Evolutionary conservation across 2,329 filamentous ascomycete species (phyloP), one percentile per base, ranked within the genome.

Genomic region (Botrytis byssoidea): DNA sequence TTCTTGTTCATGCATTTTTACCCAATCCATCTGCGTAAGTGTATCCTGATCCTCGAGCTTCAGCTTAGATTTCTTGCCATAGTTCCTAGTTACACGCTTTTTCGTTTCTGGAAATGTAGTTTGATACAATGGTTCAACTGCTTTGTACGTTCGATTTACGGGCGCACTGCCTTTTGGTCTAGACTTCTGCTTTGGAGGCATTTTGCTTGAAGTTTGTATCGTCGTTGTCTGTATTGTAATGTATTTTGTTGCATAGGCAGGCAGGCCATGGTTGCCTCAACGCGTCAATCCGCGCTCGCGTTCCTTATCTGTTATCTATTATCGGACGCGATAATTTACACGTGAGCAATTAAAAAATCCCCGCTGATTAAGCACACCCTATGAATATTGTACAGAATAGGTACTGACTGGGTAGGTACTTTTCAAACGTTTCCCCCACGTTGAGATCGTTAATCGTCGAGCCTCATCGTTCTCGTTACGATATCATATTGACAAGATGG

Each of bases 1-100:
- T 32, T 67, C 65, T 37, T n/a, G 55, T 57, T 67, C 70, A 46
- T 67, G 46, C 44, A 77, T 51, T 57, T 68, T 74, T 25, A 79
- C 67, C 51, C 74, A 77, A 51, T 76, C 78, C 74, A 81, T 80
- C 72, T 81, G 79, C 35, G 79, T 81, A 29, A 81, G 77, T 2
- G 79, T 81, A 64, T 80, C 77, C 48, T 76, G 72, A 48, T 75
- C 78, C 35, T 75, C 57, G 18, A 78, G 60, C 63, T 71, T 70
- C n/a, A 70, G 40, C 22, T 72, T 67, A 12, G 73, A 57, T 61
- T 77, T 71, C 66, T 77, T 80, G 16, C 78, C 78, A 77, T 79
- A 79, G 8, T 74, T 76, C 60, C 67, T 76, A 25, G 63, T 61
- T 25, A 80, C 63, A 25, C 73, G 73, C 72, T 77, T 80, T 66